phyloP scores from a whole-genome alignment of 306 rosid genomes.

The Gastrolobium villosum region DNA sequence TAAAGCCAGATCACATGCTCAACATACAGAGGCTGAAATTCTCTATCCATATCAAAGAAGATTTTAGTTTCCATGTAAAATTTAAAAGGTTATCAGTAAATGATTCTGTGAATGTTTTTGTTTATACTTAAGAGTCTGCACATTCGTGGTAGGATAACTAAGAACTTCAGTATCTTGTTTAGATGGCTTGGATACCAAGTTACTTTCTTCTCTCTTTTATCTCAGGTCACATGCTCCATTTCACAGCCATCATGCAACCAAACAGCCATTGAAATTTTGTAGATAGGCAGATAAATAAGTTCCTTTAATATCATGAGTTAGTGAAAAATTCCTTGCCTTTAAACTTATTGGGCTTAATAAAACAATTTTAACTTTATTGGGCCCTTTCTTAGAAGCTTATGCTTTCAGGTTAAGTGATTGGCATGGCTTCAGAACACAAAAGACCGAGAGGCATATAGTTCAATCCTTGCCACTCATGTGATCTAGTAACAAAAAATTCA shows the following conservation, averaged over 20 bases:
- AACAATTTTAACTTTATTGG: background rate
- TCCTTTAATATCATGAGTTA: background rate
- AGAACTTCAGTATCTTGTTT: background rate
- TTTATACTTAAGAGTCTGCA: background rate
- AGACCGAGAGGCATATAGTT: too few species aligned
- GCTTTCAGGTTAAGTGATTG: too few species aligned
- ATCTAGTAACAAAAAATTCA: too few species aligned
- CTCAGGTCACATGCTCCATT: background rate
- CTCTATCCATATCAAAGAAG: background rate
- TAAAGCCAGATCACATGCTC: background rate
- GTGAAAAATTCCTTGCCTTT: background rate
- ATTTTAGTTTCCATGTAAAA: background rate
- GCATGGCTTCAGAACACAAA: too few species aligned
- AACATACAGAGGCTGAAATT: background rate
- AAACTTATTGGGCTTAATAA: background rate
- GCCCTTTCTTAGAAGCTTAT: background rate
- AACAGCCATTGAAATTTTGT: constrained; percentile 16
- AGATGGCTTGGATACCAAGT: constrained; percentile 23
- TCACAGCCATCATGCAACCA: background rate
- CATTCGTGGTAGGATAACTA: background rate
- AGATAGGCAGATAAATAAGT: background rate
- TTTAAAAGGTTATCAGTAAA: background rate
- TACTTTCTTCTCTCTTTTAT: background rate
- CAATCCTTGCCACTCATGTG: too few species aligned
- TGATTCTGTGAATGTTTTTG: background rate